These are phyloP conservation scores for Malus hybrid DNA, from an alignment of 331 rosid species.

Conservation along the genomic window DNA sequence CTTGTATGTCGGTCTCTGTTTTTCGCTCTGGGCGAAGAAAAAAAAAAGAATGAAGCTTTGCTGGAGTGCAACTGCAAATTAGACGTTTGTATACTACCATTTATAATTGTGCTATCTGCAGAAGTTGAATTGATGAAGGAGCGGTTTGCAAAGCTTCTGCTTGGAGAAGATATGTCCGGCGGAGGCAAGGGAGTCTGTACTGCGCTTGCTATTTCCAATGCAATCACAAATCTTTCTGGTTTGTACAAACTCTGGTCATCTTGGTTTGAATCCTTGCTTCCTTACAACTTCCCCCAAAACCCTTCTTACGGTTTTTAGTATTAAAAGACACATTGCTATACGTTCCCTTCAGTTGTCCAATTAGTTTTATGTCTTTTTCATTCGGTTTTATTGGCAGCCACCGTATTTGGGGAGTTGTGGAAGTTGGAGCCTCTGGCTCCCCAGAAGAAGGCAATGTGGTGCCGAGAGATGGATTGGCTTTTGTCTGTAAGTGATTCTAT, in stretches of 20 bases:
- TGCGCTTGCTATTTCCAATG: slow-evolving; percentile 54
- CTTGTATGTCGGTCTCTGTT: neutral
- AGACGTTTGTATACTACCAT: neutral
- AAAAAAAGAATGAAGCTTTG: neutral
- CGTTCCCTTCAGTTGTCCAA: neutral
- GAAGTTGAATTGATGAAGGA: slow-evolving; percentile 53
- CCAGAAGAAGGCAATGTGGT: slow-evolving; percentile 45
- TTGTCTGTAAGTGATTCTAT: slow-evolving; percentile 44
- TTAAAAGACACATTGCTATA: neutral
- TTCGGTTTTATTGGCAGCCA: slow-evolving; percentile 24
- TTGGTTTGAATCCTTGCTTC: neutral
- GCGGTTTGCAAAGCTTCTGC: slow-evolving; percentile 53
- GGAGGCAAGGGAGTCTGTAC: slow-evolving; percentile 53
- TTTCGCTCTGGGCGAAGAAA: neutral
- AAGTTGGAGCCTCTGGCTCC: slow-evolving; percentile 42
- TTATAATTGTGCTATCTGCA: neutral
- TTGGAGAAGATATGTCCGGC: slow-evolving; percentile 66
- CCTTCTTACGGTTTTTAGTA: neutral
- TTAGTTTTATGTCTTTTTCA: neutral
- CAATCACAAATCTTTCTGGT: slow-evolving; percentile 58
- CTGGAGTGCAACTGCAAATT: neutral
- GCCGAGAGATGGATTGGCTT: slow-evolving; percentile 52
- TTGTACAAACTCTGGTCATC: slow-evolving; percentile 2
- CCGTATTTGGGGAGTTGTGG: slow-evolving; percentile 51
- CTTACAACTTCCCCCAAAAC: neutral